Percentiles rank a stretch among this genome's conserved stretches.
These are phyloP conservation scores for Talaromyces atroroseus DNA, from an alignment of 2,329 filamentous ascomycete species.

Conservation along the genomic window DNA sequence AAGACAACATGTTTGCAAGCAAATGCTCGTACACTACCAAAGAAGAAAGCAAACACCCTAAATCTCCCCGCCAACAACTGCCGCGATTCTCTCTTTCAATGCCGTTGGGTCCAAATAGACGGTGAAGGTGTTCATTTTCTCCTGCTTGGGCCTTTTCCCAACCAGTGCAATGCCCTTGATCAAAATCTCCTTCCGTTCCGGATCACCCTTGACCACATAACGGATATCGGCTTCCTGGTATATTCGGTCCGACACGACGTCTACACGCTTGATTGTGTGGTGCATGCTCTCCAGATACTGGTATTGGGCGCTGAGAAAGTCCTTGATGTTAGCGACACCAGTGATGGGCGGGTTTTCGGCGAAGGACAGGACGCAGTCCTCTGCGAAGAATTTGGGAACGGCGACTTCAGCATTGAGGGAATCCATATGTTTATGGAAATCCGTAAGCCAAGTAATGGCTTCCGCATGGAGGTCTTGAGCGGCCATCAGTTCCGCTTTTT, in stretches of 20 bases:
- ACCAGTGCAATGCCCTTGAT: conserved; percentile 10
- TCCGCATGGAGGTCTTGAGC: neutral
- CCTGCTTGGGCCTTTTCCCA: conserved; percentile 4
- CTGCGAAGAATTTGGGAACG: conserved; percentile 7
- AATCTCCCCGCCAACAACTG: neutral
- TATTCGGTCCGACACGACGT: conserved; percentile 11
- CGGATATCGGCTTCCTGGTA: conserved; percentile 12
- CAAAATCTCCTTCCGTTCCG: conserved; percentile 6
- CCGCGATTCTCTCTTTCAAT: conserved; percentile 7
- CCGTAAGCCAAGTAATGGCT: conserved; percentile 7
- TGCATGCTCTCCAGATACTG: conserved; percentile 9
- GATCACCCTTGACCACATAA: conserved; percentile 10
- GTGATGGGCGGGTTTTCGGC: conserved; percentile 2
- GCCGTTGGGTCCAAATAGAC: conserved; percentile 10
- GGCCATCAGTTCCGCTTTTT: neutral
- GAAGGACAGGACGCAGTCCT: conserved; percentile 8
- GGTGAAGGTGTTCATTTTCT: conserved; percentile 7
- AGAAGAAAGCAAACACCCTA: neutral
- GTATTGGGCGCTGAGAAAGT: conserved; percentile 6
- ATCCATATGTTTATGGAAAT: conserved; percentile 10
- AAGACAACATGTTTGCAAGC: too few relatives aligned
- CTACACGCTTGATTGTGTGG: conserved; percentile 12
- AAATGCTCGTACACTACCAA: neutral
- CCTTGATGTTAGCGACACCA: conserved; percentile 1
- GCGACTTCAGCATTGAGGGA: conserved; percentile 1